Conservation (phyloP, 73 alveolate species). For the Tetrahymena thermophila region DNA sequence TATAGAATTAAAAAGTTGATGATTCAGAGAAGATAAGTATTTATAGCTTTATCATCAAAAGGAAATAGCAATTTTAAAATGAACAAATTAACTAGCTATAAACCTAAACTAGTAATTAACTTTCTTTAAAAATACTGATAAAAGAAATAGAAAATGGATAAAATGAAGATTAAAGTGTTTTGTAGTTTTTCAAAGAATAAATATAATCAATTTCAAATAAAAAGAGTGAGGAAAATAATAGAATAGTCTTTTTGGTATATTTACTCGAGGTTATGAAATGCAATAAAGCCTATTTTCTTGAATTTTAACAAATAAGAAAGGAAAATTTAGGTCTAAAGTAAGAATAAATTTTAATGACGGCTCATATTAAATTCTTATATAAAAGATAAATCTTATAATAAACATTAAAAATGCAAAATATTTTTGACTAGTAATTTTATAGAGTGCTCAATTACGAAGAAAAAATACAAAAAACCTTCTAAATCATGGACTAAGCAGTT, state of each 20-base stretch:
- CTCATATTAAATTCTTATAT: not conserved
- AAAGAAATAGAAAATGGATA: not conserved
- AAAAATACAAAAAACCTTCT: not conserved
- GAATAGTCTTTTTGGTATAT: not conserved
- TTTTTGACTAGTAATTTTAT: not conserved
- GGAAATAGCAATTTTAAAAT: not conserved
- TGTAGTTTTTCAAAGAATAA: not conserved
- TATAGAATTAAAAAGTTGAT: not conserved
- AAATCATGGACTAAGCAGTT: not conserved
- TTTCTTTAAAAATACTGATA: not conserved
- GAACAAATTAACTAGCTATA: not conserved
- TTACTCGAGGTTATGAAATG: not conserved
- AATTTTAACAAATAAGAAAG: not conserved
- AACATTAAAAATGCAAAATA: not conserved
- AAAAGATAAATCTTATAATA: not conserved
- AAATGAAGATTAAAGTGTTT: not conserved
- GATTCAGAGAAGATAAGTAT: not conserved
- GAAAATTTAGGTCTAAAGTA: not conserved
- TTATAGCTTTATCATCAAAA: not conserved
- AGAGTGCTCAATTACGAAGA: not conserved
- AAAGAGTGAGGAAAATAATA: not conserved
- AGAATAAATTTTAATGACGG: not conserved
- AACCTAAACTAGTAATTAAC: not conserved
- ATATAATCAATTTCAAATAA: not conserved
- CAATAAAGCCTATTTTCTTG: not conserved